Base-by-base conservation (phyloP, 2,329 filamentous ascomycete species). In the Colletotrichum truncatum region DNA sequence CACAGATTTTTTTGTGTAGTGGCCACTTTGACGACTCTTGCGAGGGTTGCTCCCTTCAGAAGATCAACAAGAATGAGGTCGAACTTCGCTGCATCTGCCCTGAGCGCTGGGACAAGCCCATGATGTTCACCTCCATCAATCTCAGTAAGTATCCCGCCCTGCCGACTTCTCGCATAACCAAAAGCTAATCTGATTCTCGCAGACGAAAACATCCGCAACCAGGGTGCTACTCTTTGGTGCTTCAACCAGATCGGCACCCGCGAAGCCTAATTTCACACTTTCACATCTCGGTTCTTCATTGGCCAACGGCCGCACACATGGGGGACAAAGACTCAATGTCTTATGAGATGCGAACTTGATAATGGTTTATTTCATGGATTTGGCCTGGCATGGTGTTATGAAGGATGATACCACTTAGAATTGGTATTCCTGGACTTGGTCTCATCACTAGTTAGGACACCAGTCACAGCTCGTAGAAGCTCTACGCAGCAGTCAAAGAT, bases 161-260 rank as follows among this genome's bases (percentile, higher is more conserved):
- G 14, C 12, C 3, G 7, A 8, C 11, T 4, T 6, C 4, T 5
- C 3, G 3, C 4, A 2, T 4, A 4, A 7, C 41, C 34, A 52
- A 8, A 6, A n/a, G 12, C 1, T 23, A 12, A 7, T 41, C 51
- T 61, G 14, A 56, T 28, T 6, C 11, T 34, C 12, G 2, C 11
- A 61, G 58, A 52, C 2, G 51, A 64, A 6, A 26, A 30, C 21
- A 67, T 68, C 55, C 62, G 58, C 39, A 69, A 64, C 10, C 34
- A 61, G 38, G 58, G 56, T 6, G 67, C 58, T 28, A 25, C 55
- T 3, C 55, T 59, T 6, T 67, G 66, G 41, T 65, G 58, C 6
- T 65, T 62, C 26, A 48, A 51, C 21, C 54, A 66, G 49, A 57
- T 64, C 6, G 53, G 67, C 28, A 43, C 38, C n/a, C 36, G 32